Evolutionary conservation across 176 grass and related monocot genomes (phyloP), one percentile per base, ranked within the genome.

Genomic region (Musa itinerans): DNA sequence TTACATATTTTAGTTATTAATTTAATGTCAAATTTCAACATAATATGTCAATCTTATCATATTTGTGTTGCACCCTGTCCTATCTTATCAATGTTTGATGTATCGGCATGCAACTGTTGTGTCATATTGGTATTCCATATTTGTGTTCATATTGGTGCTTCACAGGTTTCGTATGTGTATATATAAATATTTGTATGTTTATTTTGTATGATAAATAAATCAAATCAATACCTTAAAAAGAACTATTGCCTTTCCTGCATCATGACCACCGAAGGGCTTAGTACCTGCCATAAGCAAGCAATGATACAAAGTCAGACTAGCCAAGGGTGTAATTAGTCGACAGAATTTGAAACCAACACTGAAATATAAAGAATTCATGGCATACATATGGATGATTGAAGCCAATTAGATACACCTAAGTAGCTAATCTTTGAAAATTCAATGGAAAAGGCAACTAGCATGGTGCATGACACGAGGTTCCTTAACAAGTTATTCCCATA

Each of bases 161-260:
- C 25, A 20, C 17, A 50, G 14, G 34, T n/a, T 43, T 70, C 1
- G 22, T 4, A 4, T 50, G 50, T 70, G 15, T 70, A 50, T 10
- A 70, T 70, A 48, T 20, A 19, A 51, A 7, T 69, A 23, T 69
- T 51, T 70, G 20, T 27, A 29, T 13, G n/a, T 24, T 50, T 19
- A 70, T 49, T 14, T 15, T 69, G 49, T 11, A 70, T 21, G 43
- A 2, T 50, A 21, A 21, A 50, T 50, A 19, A 8, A 3, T 65
- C 34, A 69, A 54, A 74, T 22, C 8, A 78, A 83, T 85, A 98
- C 95, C 95, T 93, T 93, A 70, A 91, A 98, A 65, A 98, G 71
- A 84, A 98, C 90, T 61, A 98, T 89, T 48, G 95, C 90, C 54
- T 92, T 93, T 63, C 88, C 90, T 73, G 77, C 80, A 78, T 93